A percentile compares a stretch with the other conserved stretches of the same genome.
phyloP scores from a whole-genome alignment of 306 rosid genomes.

The Prunus padus region DNA sequence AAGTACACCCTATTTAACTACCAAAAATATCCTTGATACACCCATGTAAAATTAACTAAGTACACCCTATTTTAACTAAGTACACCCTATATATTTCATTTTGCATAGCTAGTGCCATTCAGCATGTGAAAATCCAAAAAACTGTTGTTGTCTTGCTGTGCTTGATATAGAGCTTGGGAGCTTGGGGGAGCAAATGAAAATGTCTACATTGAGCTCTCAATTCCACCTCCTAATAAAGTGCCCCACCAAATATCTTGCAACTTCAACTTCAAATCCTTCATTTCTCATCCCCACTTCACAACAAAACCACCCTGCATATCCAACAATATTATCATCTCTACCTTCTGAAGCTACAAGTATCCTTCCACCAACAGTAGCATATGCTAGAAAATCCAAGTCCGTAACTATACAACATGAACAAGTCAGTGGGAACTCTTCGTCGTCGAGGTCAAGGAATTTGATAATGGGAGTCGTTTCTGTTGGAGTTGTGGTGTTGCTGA shows the following conservation, averaged over 20 bases:
- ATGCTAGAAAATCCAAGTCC: background rate
- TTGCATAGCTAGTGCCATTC: too few relatives aligned
- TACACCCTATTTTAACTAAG: too few relatives aligned
- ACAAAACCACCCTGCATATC: conserved; percentile 19
- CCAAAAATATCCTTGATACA: too few relatives aligned
- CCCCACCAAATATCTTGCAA: conserved; percentile 1
- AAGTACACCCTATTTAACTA: too few relatives aligned
- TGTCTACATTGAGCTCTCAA: conserved; percentile 42
- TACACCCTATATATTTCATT: too few relatives aligned
- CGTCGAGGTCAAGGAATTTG: conserved; percentile 31
- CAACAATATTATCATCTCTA: conserved; percentile 2
- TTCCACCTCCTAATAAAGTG: conserved; percentile 22
- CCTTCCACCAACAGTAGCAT: background rate
- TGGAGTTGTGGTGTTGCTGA: conserved; percentile 53
- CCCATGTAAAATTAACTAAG: too few relatives aligned
- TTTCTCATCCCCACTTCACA: conserved; percentile 24
- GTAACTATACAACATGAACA: background rate
- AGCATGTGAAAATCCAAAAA: too few relatives aligned
- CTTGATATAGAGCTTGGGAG: too few relatives aligned
- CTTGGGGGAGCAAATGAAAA: conserved; percentile 28
- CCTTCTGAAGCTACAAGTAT: conserved; percentile 16
- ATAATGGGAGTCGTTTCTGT: conserved; percentile 64
- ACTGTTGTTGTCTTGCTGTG: too few relatives aligned
- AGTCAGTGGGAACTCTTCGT: too few relatives aligned
- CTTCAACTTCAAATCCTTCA: conserved; percentile 20